These are phyloP conservation scores for Daedaleopsis nitida DNA, from an alignment of 768 basidiomycete genomes.

Conservation along the genomic window DNA sequence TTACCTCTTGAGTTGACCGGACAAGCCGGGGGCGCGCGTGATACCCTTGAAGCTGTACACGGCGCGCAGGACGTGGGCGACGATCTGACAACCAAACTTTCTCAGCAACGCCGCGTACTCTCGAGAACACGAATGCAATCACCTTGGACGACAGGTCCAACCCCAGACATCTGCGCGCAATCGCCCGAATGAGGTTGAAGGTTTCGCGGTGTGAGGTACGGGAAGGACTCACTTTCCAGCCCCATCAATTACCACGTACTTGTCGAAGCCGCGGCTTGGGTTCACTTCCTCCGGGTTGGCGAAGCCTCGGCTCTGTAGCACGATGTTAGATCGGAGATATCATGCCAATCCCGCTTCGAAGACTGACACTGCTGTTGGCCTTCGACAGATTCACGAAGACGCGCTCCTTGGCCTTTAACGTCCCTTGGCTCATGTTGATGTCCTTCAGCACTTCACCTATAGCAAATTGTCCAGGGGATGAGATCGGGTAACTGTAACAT, in stretches of 20 bases:
- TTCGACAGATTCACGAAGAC: conserved; percentile 64
- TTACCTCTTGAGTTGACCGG: conserved; percentile 61
- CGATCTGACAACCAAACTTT: conserved; percentile 40
- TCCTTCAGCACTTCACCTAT: conserved; percentile 52
- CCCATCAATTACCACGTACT: conserved; percentile 53
- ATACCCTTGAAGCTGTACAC: conserved; percentile 61
- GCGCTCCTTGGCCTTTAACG: conserved; percentile 48
- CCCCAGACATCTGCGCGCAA: conserved; percentile 40
- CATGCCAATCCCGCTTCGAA: neutral
- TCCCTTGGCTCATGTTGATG: conserved; percentile 42
- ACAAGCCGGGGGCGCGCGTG: conserved; percentile 66
- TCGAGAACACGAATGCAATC: conserved; percentile 2
- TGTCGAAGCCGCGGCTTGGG: conserved; percentile 42
- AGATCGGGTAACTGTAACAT: too few species aligned
- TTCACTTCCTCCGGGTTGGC: conserved; percentile 48
- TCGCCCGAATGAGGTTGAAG: conserved; percentile 26
- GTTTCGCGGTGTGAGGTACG: conserved; percentile 21
- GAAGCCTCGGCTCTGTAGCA: conserved; percentile 50
- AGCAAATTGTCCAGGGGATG: neutral
- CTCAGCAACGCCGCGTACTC: neutral
- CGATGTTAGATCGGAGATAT: neutral
- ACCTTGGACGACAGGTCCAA: conserved; percentile 60
- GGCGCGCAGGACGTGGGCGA: conserved; percentile 64
- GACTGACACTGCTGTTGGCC: conserved; percentile 61
- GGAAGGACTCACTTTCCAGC: conserved; percentile 38